Conservation (phyloP, 306 rosid species). For the Vigna mungo region DNA sequence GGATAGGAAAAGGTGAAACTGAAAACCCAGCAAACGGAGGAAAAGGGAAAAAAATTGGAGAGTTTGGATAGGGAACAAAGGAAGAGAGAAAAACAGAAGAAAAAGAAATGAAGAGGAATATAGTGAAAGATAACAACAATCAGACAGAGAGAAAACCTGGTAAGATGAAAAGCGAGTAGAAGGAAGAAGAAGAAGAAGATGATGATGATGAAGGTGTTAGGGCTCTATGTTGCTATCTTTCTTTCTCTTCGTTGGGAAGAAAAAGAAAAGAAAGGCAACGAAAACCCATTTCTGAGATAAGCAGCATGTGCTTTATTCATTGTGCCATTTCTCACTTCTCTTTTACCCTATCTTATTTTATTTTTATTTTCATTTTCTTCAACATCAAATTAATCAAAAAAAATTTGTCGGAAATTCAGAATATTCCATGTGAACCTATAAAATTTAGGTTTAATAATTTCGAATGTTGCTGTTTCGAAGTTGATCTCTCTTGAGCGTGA, state of each 20-base stretch:
- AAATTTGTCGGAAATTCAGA: too few relatives aligned
- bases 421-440: too few relatives aligned
- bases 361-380: too few relatives aligned
- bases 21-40: not conserved
- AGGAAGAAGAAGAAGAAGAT: not conserved
- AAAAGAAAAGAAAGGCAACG: not conserved
- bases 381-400: too few relatives aligned
- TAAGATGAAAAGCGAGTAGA: constrained; percentile 1
- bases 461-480: too few relatives aligned
- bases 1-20: constrained; percentile 20
- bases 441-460: too few relatives aligned
- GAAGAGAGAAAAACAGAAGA: not conserved
- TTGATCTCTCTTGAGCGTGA: too few relatives aligned
- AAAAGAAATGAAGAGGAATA: constrained; percentile 12
- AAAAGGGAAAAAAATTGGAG: constrained; percentile 11
- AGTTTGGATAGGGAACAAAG: not conserved
- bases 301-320: constrained; percentile 8
- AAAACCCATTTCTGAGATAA: constrained; percentile 11
- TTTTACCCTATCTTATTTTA: not conserved
- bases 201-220: not conserved
- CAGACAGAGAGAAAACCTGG: constrained; percentile 28
- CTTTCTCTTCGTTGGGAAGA: constrained; percentile 11
- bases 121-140: constrained; percentile 19
- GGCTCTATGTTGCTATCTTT: constrained; percentile 2
- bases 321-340: not conserved